Evolutionary conservation across 495 filamentous ascomycete genomes (phyloP), one percentile per base, ranked within the genome.

Genomic region (Trichocladium uniseriatum): DNA sequence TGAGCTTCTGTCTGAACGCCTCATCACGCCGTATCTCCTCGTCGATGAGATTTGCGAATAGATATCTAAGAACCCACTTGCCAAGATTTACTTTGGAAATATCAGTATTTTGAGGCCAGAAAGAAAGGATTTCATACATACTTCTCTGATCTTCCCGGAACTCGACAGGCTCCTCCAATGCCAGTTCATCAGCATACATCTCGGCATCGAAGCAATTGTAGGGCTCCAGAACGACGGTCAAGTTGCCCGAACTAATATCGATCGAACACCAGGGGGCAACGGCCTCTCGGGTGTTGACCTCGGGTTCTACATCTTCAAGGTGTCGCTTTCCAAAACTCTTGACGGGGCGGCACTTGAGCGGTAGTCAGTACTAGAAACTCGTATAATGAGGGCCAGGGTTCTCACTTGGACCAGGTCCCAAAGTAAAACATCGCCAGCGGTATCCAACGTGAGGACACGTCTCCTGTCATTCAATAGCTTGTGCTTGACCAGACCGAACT

Each of bases 191-290:
- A 1, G 89, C 90, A 62, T 98, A 98, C 69, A 94, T 84, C 62
- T 98, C 92, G 32, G 90, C 94, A 66, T 97, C 94, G 58, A 98
- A 98, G 62, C 92, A 97, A 52, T 92, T 89, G 57, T 92, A 94
- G 38, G 89, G 87, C 56, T 97, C 92, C 16, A 98, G 65, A 11
- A 95, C 84, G 22, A 94, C 90, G 3, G 89, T 89, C 48, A 98
- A 66, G 52, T 84, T 83, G 35, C 92, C 92, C 5, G 92, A 97
- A 47, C 89, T 81, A 24, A 89, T 91, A 59, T 98, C 89, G 40
- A 97, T 86, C 11, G 84, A 82, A 61, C 91, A 97, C 92, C 92
- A 98, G 50, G 94, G 89, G 5, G 89, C 82, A 43, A 97, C 86
- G 34, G 80, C 89, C 61, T 95, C 90, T 9, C 75, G 70, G 1